Base-by-base conservation (phyloP, 2,329 filamentous ascomycete genomes). In the Xylariales sp. region DNA sequence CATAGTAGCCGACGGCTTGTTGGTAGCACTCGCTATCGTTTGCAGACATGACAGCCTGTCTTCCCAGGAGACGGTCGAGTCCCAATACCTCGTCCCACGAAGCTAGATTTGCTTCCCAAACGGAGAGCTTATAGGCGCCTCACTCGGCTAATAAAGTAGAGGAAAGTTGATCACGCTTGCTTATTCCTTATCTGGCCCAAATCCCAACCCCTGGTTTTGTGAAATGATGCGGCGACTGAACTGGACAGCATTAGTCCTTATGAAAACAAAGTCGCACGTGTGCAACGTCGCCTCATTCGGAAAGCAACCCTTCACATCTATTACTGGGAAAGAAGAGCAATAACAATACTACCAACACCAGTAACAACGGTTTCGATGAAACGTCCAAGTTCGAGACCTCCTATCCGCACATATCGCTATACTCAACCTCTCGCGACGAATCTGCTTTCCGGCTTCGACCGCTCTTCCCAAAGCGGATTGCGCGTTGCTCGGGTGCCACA, bases 11-110 rank as follows among this genome's bases (percentile, higher is more conserved):
- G 48, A 49, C 46, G 8, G n/a, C 30, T 10, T 36, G 28, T n/a
- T 34, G 23, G 61, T 64, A 28, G 9, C 28, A 64, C 61, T 3
- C 32, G 48, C 28, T 28, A 36, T 28, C 53, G 23, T 49, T 64
- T 64, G 54, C 36, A 52, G 54, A 45, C 12, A 58, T 43, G 32
- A 36, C 8, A 53, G 8, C 41, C 18, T 55, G 55, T 64, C 28
- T 30, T 32, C 23, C 45, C 36, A 64, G 36, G n/a, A 45, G 32
- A 56, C n/a, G 7, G 3, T 32, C 23, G 6, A 45, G 39, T 56
- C 23, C 16, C 23, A 14, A 32, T 10, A 30, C 10, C 39, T 6
- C 23, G 53, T 45, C 43, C 23, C 12, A 56, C 53, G 12, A 23
- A 45, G 32, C 9, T n/a, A 23, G 39, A 30, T n/a, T 32, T 5